phyloP scores from a whole-genome alignment of 805 yeast species.

The Martiniozyma abietophila region DNA sequence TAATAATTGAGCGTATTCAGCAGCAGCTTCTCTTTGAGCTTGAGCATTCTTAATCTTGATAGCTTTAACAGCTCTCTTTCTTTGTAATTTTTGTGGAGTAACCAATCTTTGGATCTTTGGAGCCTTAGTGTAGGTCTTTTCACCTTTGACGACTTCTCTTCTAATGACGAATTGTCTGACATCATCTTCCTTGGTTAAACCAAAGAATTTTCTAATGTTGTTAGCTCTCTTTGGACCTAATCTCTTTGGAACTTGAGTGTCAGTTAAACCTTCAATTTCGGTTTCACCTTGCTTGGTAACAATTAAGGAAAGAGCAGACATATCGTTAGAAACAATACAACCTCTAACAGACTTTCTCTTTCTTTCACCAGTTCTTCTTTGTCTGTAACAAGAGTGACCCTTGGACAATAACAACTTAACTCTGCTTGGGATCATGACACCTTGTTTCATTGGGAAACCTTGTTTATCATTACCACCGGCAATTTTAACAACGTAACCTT shows the following conservation, averaged over 20 bases:
- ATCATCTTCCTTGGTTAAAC: conserved; percentile 90
- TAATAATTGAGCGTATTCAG: conserved; percentile 97
- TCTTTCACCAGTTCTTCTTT: conserved; percentile 99
- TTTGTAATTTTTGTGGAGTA: conserved; percentile 98
- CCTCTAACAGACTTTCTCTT: conserved; percentile 99
- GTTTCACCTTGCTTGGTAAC: conserved; percentile 95
- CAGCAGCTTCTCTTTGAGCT: conserved; percentile 99
- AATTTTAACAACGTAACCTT: conserved; percentile 97
- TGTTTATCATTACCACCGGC: conserved; percentile 99
- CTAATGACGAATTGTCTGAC: conserved; percentile 89
- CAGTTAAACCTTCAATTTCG: conserved; percentile 95
- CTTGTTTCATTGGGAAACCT: conserved; percentile 99
- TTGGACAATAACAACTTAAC: conserved; percentile 89
- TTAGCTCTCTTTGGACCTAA: conserved; percentile 99
- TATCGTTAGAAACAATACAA: conserved; percentile 95
- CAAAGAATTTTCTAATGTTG: conserved; percentile 99
- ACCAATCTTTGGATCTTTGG: conserved; percentile 99
- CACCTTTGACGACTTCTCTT: conserved; percentile 98
- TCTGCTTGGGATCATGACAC: conserved; percentile 99
- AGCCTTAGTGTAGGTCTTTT: conserved; percentile 98
- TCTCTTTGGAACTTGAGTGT: conserved; percentile 93
- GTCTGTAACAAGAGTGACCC: conserved; percentile 98
- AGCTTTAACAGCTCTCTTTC: conserved; percentile 95
- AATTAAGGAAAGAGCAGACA: conserved; percentile 89
- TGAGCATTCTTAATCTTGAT: conserved; percentile 94